phyloP scores from a whole-genome alignment of 495 filamentous ascomycete species.

The Penicillium coprophilum region DNA sequence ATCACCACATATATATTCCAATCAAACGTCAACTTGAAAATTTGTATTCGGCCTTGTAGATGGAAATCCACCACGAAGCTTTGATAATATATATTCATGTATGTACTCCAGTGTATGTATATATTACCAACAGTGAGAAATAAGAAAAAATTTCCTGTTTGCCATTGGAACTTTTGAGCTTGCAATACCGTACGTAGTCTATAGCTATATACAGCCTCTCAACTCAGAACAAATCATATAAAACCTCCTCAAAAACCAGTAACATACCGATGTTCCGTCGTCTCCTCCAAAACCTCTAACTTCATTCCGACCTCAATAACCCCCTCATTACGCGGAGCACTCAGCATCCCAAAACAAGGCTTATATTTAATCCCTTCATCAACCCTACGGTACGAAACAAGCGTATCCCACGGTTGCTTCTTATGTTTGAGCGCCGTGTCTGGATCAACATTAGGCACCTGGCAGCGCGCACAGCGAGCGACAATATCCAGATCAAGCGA shows the following conservation, averaged over 20 bases:
- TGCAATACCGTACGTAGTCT: background rate
- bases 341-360: constrained; percentile 85
- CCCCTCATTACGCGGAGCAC: constrained; percentile 59
- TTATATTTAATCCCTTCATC: constrained; percentile 69
- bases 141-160: background rate
- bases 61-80: background rate
- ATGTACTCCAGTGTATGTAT: background rate
- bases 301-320: constrained; percentile 52
- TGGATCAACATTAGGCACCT: constrained; percentile 81
- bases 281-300: constrained; percentile 55
- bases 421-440: constrained; percentile 66
- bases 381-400: constrained; percentile 68
- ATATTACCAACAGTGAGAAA: background rate
- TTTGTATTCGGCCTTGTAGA: background rate
- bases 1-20: background rate
- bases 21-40: background rate
- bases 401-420: constrained; percentile 72
- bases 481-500: constrained; percentile 57
- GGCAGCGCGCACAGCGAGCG: constrained; percentile 74
- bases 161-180: background rate
- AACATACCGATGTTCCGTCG: constrained; percentile 60
- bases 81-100: background rate
- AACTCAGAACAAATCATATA: background rate
- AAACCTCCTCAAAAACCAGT: constrained; percentile 32
- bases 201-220: no score